Percentiles rank a stretch among this genome's conserved stretches.
phyloP scores from a whole-genome alignment of 2,329 filamentous ascomycete genomes.

The Colletotrichum trifolii region DNA sequence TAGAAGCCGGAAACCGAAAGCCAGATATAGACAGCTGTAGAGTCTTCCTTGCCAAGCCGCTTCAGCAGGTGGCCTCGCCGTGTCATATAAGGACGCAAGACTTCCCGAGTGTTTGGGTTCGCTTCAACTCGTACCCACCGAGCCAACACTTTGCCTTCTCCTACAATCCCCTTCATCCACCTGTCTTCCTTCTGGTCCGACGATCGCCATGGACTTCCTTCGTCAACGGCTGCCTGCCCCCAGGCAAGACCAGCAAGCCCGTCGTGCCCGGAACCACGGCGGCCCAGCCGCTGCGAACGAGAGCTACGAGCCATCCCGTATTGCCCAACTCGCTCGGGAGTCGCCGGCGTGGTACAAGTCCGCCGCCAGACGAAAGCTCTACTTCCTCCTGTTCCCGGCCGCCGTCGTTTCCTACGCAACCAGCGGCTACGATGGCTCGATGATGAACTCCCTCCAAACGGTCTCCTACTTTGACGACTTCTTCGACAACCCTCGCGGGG shows the following conservation, averaged over 20 bases:
- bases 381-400: constrained; percentile 47
- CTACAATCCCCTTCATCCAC: neutral
- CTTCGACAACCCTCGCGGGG: constrained; percentile 47
- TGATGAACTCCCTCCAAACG: constrained; percentile 62
- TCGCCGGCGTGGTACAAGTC: constrained; percentile 46
- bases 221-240: constrained; percentile 42
- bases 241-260: constrained; percentile 39
- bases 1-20: neutral
- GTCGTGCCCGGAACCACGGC: constrained; percentile 38
- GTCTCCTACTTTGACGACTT: constrained; percentile 55
- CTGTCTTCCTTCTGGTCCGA: neutral
- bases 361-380: constrained; percentile 43
- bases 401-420: constrained; percentile 52
- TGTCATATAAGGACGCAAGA: constrained; percentile 13
- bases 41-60: neutral
- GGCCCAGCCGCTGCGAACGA: constrained; percentile 19
- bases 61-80: neutral
- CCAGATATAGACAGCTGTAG: neutral
- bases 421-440: constrained; percentile 60
- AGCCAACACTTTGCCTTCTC: constrained; percentile 3
- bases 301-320: constrained; percentile 41
- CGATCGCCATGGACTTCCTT: constrained; percentile 39
- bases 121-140: neutral
- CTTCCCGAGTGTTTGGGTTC: constrained; percentile 3
- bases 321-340: constrained; percentile 43